Conservation (phyloP, 2,329 filamentous ascomycete species). For the Bipolaris cookei region DNA sequence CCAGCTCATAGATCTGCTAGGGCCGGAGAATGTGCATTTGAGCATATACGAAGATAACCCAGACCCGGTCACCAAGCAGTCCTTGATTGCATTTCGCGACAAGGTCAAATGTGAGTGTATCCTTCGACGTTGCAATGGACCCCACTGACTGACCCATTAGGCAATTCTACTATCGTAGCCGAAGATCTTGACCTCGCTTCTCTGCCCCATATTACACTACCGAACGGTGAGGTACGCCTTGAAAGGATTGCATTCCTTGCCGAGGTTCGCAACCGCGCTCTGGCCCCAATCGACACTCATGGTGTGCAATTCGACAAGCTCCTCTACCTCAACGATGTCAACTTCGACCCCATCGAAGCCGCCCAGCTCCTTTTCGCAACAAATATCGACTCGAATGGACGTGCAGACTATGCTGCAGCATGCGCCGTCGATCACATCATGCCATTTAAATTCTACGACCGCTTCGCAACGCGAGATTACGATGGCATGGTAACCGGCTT, state of each 20-base stretch:
- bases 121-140: conserved; percentile 1
- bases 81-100: conserved; percentile 61
- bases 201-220: conserved; percentile 66
- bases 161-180: conserved; percentile 60
- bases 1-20: conserved; percentile 69
- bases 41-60: conserved; percentile 78
- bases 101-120: conserved; percentile 53
- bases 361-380: conserved; percentile 69
- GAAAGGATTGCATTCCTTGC: conserved; percentile 78
- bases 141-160: conserved; percentile 34
- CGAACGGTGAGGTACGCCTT: conserved; percentile 66
- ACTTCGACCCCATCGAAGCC: conserved; percentile 65
- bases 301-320: conserved; percentile 65
- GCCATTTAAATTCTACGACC: conserved; percentile 74
- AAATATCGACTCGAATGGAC: conserved; percentile 60
- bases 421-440: conserved; percentile 75
- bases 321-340: conserved; percentile 71
- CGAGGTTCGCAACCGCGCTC: conserved; percentile 72
- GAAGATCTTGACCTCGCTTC: conserved; percentile 64
- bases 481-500: conserved; percentile 69
- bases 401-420: conserved; percentile 66
- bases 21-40: conserved; percentile 70
- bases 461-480: conserved; percentile 72
- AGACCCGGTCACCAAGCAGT: conserved; percentile 61
- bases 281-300: conserved; percentile 65